Base-by-base conservation (phyloP, 129 eudicot genomes). In the Centrapalus pauciflorus region DNA sequence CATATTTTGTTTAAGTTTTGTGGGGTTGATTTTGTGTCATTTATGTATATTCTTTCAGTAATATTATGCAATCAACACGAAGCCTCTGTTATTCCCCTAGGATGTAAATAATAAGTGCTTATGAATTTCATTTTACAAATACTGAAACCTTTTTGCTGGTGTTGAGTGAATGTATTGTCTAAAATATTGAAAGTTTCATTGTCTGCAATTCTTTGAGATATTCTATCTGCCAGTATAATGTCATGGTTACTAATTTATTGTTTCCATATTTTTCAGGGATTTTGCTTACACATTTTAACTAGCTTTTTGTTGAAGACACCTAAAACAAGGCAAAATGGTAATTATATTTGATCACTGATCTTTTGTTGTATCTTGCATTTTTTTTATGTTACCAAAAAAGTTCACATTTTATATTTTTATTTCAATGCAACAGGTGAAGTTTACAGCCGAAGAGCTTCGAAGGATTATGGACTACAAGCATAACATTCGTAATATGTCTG, bases 401-500 rank as follows among this genome's bases (percentile, higher is more conserved):
- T 23, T 73, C 6, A 50, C 6, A 0, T 20, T 8, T 1, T 1
- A 32, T 3, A 1, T 28, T 20, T 26, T 20, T 21, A 2, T 61
- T 14, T 37, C 5, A 49, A 21, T 21, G 10, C 37, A 61, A 56
- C 89, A 88, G 96, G 96, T 89, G 90, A 89, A 89, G 90, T 89
- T 89, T 66, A 89, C 96, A 4, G 90, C 82, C 13, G 82, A 78
- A 63, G 96, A 76, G 82, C 85, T 85, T 50, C 87, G 93, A 0
- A 60, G 72, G 71, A 88, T 88, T 73, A 87, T 84, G 95, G 91
- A 87, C 88, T 55, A 1, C 51, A 84, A 84, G 71, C 83, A 87
- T 43, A 87, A 84, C 84, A 84, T 87, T 56, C 84, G 95, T 71
- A 87, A 87, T 34, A 84, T 87, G 95, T 87, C 95, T 71, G 95